Evolutionary conservation across 305 asterid genomes (phyloP).

Genomic region (Nicotiana rustica): DNA sequence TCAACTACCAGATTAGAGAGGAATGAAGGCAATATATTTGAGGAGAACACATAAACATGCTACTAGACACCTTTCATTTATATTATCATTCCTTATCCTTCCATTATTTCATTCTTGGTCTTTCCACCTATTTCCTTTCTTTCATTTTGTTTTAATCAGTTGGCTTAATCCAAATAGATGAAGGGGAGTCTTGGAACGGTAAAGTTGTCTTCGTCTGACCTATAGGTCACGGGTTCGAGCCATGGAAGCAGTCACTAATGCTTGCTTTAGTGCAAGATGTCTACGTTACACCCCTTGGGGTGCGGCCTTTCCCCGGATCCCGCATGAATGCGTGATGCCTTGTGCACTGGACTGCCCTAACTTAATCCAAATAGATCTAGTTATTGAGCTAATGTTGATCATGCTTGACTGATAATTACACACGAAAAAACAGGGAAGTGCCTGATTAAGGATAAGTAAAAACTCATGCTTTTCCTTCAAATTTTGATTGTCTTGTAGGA

Average conservation of each 20-base stretch:
- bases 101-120: neutral
- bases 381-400: slow-evolving; percentile 16
- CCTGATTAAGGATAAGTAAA: neutral
- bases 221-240: too few relatives aligned
- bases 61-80: neutral
- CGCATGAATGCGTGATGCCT: too few relatives aligned
- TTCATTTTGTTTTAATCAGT: neutral
- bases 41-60: neutral
- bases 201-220: too few relatives aligned
- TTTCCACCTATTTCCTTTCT: neutral
- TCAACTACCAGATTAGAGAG: neutral
- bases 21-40: neutral
- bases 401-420: neutral
- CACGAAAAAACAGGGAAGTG: neutral
- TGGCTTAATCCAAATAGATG: neutral
- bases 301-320: too few relatives aligned
- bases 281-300: too few relatives aligned
- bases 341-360: neutral
- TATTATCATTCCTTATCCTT: neutral
- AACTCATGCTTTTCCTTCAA: neutral
- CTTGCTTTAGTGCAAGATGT: too few relatives aligned
- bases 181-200: too few relatives aligned
- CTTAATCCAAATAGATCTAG: neutral
- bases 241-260: too few relatives aligned
- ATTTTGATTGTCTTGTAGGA: slow-evolving; percentile 45